These are phyloP conservation scores for Eucalyptus tenuipes DNA, from an alignment of 345 rosid species.

Conservation along the genomic window DNA sequence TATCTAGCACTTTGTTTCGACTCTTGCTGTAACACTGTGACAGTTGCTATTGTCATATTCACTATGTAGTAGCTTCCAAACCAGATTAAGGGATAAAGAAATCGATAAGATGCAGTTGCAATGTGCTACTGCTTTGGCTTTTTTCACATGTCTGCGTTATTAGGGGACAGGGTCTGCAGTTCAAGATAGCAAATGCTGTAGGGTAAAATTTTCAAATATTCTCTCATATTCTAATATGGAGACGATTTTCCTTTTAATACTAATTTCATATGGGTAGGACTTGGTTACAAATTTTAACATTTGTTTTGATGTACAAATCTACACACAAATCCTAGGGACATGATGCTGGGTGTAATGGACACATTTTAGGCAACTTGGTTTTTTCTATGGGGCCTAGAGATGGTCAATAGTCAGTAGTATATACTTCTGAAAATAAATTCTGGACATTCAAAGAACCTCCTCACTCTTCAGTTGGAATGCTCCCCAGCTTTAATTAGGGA, in stretches of 20 bases:
- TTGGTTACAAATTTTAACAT: neutral
- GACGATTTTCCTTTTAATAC: neutral
- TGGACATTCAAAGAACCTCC: neutral
- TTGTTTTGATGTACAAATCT: neutral
- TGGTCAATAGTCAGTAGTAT: neutral
- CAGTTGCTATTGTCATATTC: neutral
- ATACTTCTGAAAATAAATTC: neutral
- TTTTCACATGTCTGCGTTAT: neutral
- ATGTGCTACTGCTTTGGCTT: neutral
- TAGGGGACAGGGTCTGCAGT: neutral
- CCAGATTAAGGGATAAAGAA: neutral
- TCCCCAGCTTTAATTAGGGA: neutral
- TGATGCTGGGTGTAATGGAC: neutral
- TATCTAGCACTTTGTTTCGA: neutral
- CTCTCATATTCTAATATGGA: neutral
- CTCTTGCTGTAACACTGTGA: neutral
- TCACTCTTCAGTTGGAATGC: neutral
- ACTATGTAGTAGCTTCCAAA: neutral
- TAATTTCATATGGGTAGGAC: neutral
- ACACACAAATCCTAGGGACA: neutral
- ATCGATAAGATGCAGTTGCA: neutral
- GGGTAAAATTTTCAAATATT: neutral
- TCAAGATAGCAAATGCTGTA: neutral
- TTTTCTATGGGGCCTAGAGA: neutral
- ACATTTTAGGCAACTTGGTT: neutral